Percentiles rank a stretch among this genome's conserved stretches.
These are phyloP conservation scores for Ganoderma leucocontextum DNA, from an alignment of 1,284 basidiomycete genomes.

Conservation along the genomic window DNA sequence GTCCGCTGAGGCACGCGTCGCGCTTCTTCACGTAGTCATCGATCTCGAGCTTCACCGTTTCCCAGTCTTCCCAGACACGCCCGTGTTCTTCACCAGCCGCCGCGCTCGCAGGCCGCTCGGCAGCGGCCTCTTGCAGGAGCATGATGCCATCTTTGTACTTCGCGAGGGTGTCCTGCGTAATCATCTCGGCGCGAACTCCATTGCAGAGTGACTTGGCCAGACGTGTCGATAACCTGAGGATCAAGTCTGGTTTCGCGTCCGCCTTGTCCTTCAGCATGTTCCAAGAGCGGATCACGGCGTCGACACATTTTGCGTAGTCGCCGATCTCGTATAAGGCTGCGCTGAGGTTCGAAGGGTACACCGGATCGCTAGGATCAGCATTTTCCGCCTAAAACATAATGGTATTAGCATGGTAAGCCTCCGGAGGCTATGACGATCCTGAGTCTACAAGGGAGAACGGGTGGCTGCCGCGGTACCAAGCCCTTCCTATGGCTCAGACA, in stretches of 20 bases:
- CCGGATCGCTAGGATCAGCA: constrained; percentile 24
- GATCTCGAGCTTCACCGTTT: constrained; percentile 8
- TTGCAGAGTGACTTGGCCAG: constrained; percentile 22
- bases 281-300: constrained; percentile 42
- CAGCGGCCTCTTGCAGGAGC: constrained; percentile 8
- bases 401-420: neutral
- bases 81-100: constrained; percentile 1
- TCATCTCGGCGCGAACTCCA: constrained; percentile 12
- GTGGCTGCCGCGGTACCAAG: neutral
- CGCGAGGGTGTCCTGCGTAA: neutral
- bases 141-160: neutral
- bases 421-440: neutral
- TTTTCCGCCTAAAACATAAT: constrained; percentile 24
- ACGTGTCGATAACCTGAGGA: constrained; percentile 23
- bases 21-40: constrained; percentile 9
- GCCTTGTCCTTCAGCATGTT: constrained; percentile 8
- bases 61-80: constrained; percentile 21
- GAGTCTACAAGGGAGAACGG: too few species aligned
- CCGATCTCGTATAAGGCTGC: constrained; percentile 45
- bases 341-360: constrained; percentile 46
- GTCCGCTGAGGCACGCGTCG: constrained; percentile 4
- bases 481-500: too few species aligned
- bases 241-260: constrained; percentile 12
- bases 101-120: too few species aligned
- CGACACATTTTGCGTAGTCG: constrained; percentile 37